These are phyloP conservation scores for Aspergillus cristatus DNA, from an alignment of 495 filamentous ascomycete genomes.

Conservation along the genomic window DNA sequence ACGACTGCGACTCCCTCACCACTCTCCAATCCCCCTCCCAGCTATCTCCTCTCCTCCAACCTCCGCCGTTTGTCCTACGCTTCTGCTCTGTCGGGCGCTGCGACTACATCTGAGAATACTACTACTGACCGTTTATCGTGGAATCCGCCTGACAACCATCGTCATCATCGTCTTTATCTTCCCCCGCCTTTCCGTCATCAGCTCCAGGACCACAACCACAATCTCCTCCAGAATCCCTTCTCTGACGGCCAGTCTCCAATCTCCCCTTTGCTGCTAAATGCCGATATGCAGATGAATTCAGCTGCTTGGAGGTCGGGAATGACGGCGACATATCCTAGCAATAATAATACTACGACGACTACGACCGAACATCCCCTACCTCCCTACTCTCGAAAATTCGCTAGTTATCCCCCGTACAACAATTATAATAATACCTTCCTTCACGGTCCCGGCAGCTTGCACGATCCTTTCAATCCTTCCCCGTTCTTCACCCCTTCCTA, in stretches of 20 bases:
- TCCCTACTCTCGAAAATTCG: constrained; percentile 54
- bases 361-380: constrained; percentile 43
- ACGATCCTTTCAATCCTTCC: constrained; percentile 17
- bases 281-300: constrained; percentile 38
- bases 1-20: constrained; percentile 21
- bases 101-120: constrained; percentile 21
- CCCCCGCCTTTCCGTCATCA: constrained; percentile 17
- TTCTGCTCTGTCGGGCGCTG: constrained; percentile 66
- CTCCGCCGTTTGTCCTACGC: constrained; percentile 64
- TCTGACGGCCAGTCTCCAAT: constrained; percentile 26
- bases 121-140: too few relatives aligned
- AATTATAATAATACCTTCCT: constrained; percentile 12
- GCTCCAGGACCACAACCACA: too few relatives aligned
- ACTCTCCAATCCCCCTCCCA: constrained; percentile 14
- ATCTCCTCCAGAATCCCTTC: too few relatives aligned
- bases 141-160: constrained; percentile 48
- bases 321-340: too few relatives aligned
- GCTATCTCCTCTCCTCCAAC: constrained; percentile 27
- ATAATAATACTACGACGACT: too few relatives aligned
- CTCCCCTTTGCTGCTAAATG: constrained; percentile 31
- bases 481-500: constrained; percentile 74
- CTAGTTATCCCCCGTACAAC: constrained; percentile 30
- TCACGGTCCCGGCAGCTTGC: constrained; percentile 15
- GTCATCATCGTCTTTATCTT: constrained; percentile 25
- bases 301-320: constrained; percentile 25